phyloP scores from a whole-genome alignment of 169 alveolate species.

The Sarcocystis neurona region DNA sequence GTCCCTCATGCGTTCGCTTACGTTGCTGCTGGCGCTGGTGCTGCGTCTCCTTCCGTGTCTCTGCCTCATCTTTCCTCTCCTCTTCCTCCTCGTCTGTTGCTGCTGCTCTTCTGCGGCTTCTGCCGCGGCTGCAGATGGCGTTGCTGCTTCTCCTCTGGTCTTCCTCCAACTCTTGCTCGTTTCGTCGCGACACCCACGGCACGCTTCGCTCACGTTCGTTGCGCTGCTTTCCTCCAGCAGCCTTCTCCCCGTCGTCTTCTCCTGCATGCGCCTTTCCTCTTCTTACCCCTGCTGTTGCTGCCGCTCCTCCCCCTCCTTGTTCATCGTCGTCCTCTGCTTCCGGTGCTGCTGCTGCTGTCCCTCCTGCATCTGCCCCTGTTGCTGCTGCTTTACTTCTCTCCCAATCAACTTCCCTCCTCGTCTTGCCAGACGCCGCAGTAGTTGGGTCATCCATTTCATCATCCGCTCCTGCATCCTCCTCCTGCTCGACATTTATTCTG shows the following conservation, averaged over 20 bases:
- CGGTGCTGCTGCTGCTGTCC: not conserved
- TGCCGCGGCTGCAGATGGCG: conserved; percentile 20
- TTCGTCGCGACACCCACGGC: too few species aligned
- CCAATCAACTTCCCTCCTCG: too few species aligned
- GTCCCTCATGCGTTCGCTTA: not conserved
- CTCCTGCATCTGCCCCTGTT: not conserved
- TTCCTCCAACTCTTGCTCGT: too few species aligned
- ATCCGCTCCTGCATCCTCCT: conserved; percentile 9
- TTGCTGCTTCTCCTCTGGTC: too few species aligned
- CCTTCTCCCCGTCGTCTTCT: too few species aligned
- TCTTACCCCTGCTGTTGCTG: too few species aligned
- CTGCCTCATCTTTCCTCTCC: not conserved
- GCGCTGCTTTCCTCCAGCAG: too few species aligned
- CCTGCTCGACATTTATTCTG: too few species aligned
- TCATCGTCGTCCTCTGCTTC: conserved; percentile 19
- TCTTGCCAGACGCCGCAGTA: not conserved
- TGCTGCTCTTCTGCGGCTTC: not conserved
- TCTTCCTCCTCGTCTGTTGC: conserved; percentile 1
- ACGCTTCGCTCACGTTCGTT: too few species aligned
- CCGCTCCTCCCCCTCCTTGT: too few species aligned
- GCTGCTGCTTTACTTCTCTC: not conserved
- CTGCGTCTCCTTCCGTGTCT: not conserved
- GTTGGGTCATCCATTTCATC: not conserved
- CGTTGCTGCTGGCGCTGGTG: not conserved
- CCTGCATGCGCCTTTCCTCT: too few species aligned